Evolutionary conservation across 345 rosid species (phyloP).

Genomic region (Murraya paniculata): DNA sequence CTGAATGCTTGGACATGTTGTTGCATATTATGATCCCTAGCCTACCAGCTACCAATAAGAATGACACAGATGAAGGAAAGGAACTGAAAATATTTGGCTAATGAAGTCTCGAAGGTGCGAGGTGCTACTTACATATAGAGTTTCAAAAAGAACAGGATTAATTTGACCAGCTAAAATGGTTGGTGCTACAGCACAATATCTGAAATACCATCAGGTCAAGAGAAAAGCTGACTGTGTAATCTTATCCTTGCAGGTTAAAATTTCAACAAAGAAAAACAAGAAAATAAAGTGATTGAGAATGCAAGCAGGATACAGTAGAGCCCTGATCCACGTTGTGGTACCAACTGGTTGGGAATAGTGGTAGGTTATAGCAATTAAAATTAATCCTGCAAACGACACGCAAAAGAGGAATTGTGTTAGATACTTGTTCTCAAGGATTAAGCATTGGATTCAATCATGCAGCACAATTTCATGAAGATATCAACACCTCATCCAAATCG

Average conservation of each 20-base stretch:
- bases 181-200: constrained; percentile 87
- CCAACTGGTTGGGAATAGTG: constrained; percentile 59
- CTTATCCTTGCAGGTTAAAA: constrained; percentile 5
- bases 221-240: constrained; percentile 10
- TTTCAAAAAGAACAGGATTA: constrained; percentile 81
- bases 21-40: background rate
- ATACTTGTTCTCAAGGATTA: constrained; percentile 1
- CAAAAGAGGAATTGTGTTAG: constrained; percentile 20
- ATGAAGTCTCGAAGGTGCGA: background rate
- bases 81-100: background rate
- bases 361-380: constrained; percentile 70
- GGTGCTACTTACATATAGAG: constrained; percentile 68
- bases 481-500: background rate
- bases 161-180: constrained; percentile 79
- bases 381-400: constrained; percentile 47
- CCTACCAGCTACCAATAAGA: background rate
- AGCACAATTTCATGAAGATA: background rate
- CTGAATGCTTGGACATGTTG: background rate
- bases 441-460: constrained; percentile 5
- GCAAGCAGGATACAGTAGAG: constrained; percentile 62
- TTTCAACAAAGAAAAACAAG: background rate
- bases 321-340: constrained; percentile 47
- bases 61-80: background rate
- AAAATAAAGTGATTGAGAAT: background rate
- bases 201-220: constrained; percentile 37